Conservation (phyloP, 148 eudicot genomes). For the Cornus florida region DNA sequence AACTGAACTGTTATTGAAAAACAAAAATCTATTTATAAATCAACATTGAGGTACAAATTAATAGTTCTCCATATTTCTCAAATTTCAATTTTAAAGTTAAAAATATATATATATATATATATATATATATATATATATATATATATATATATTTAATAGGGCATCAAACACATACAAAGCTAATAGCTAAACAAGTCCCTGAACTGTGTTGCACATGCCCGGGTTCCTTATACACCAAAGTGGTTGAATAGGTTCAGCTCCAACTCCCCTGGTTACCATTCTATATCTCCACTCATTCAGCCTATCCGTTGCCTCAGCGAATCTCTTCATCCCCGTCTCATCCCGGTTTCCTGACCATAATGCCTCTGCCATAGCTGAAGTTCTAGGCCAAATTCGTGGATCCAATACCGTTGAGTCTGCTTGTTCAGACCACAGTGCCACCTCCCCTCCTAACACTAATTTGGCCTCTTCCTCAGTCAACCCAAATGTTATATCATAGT, state of each 20-base stretch:
- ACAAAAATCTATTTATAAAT: too few relatives aligned
- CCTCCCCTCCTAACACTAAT: constrained; percentile 89
- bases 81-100: background rate
- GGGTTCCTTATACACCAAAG: constrained; percentile 89
- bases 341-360: constrained; percentile 85
- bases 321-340: constrained; percentile 62
- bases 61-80: background rate
- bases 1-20: too few relatives aligned
- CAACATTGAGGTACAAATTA: background rate
- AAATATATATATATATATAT: too few relatives aligned
- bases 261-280: constrained; percentile 78
- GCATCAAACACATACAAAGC: background rate
- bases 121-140: too few relatives aligned
- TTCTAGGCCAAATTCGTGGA: constrained; percentile 75
- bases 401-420: constrained; percentile 81
- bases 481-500: constrained; percentile 75
- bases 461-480: constrained; percentile 52
- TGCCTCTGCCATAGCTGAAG: constrained; percentile 77
- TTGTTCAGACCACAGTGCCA: constrained; percentile 93
- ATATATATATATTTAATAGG: background rate
- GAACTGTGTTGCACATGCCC: constrained; percentile 81
- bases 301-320: constrained; percentile 77
- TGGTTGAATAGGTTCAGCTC: constrained; percentile 92
- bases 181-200: constrained; percentile 22
- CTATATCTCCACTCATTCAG: constrained; percentile 77